Conservation (phyloP, 1,284 basidiomycete species). For the Cutaneotrichosporon arboriforme region DNA sequence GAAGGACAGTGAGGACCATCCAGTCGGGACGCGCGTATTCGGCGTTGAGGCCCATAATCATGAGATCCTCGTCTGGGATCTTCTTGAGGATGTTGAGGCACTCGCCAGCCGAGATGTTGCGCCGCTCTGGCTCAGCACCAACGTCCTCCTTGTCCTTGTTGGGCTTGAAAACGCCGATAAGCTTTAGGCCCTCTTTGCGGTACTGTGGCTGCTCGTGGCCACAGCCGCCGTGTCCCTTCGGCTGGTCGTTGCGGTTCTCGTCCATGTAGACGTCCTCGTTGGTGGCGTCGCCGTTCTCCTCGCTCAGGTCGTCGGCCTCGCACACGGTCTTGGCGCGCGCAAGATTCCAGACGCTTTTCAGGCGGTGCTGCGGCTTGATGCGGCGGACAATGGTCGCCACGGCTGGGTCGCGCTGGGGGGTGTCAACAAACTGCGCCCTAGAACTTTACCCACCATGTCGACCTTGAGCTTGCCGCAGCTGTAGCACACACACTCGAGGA, state of each 20-base stretch:
- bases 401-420: constrained; percentile 65
- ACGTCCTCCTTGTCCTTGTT: constrained; percentile 82
- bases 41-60: constrained; percentile 85
- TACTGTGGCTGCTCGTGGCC: constrained; percentile 87
- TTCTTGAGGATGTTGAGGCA: constrained; percentile 90
- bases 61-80: constrained; percentile 85
- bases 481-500: constrained; percentile 96
- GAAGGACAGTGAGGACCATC: constrained; percentile 98
- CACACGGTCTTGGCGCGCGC: constrained; percentile 65
- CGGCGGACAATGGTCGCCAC: constrained; percentile 79
- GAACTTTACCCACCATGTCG: constrained; percentile 72
- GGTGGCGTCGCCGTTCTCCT: constrained; percentile 72
- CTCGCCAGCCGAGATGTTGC: constrained; percentile 78
- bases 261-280: constrained; percentile 57
- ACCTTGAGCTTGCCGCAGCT: constrained; percentile 98
- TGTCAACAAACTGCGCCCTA: neutral
- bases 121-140: constrained; percentile 81
- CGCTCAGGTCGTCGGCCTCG: constrained; percentile 60
- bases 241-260: constrained; percentile 22
- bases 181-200: constrained; percentile 90
- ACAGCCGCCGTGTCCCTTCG: constrained; percentile 82
- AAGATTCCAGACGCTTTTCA: constrained; percentile 76
- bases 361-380: constrained; percentile 78
- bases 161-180: constrained; percentile 94
- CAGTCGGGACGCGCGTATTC: constrained; percentile 97